phyloP scores from a whole-genome alignment of 2,329 filamentous ascomycete genomes.

The Sclerotinia subarctica region DNA sequence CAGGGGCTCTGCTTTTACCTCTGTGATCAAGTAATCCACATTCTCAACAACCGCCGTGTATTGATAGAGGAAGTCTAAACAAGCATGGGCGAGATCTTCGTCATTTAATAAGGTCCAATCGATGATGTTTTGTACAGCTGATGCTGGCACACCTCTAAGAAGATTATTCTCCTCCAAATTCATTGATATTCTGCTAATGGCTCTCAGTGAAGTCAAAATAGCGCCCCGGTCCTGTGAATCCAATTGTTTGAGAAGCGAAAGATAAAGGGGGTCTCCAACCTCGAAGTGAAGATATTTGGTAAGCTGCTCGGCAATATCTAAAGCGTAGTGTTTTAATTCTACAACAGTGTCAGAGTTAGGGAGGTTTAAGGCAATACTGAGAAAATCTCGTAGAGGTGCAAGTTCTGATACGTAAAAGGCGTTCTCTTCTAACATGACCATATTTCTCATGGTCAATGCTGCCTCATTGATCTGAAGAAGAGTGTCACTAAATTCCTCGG shows the following conservation, averaged over 20 bases:
- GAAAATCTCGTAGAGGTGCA: conserved; percentile 71
- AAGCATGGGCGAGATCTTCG: conserved; percentile 83
- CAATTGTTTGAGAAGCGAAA: conserved; percentile 63
- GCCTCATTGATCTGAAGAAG: conserved; percentile 82
- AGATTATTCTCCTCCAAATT: conserved; percentile 76
- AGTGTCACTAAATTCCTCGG: conserved; percentile 65
- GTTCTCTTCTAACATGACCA: conserved; percentile 91
- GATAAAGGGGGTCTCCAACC: conserved; percentile 74
- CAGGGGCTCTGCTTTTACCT: conserved; percentile 61
- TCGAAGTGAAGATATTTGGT: conserved; percentile 76
- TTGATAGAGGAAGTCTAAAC: conserved; percentile 92
- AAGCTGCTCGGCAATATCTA: conserved; percentile 89
- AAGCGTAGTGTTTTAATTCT: conserved; percentile 84
- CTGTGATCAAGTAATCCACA: conserved; percentile 66
- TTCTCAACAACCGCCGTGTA: conserved; percentile 86
- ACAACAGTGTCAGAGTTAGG: conserved; percentile 68
- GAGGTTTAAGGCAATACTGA: conserved; percentile 78
- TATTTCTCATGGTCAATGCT: conserved; percentile 84
- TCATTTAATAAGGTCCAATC: conserved; percentile 80
- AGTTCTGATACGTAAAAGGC: conserved; percentile 76
- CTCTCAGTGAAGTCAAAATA: conserved; percentile 75
- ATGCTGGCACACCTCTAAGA: conserved; percentile 65
- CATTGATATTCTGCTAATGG: conserved; percentile 84
- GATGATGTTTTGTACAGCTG: conserved; percentile 63
- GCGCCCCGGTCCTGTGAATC: conserved; percentile 73